These are phyloP conservation scores for Phytophthora multivora DNA, from an alignment of 352 stramenopile species.

Conservation along the genomic window DNA sequence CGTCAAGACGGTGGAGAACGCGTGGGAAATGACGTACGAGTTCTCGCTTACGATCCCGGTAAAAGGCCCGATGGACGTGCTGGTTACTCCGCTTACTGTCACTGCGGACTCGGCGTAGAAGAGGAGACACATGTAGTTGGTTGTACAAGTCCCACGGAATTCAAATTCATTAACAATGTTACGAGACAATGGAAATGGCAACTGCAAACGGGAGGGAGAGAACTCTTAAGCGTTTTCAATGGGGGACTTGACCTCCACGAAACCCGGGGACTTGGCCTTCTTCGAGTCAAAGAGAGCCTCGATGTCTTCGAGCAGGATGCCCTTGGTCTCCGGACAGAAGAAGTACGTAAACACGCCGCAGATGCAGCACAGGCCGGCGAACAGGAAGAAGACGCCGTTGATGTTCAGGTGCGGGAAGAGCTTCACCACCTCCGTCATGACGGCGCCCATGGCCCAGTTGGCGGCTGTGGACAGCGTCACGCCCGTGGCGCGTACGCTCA, in stretches of 20 bases:
- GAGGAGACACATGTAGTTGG: neutral
- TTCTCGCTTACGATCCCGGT: conserved; percentile 35
- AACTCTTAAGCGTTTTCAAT: neutral
- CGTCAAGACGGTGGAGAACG: conserved; percentile 41
- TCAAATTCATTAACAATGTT: conserved; percentile 2
- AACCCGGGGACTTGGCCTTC: neutral
- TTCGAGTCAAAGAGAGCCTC: conserved; percentile 38
- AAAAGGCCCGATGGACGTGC: conserved; percentile 1
- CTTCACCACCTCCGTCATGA: conserved; percentile 34
- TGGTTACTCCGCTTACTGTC: neutral
- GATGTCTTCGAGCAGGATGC: conserved; percentile 53
- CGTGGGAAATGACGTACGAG: conserved; percentile 44
- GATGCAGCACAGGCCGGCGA: conserved; percentile 42
- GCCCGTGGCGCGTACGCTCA: conserved; percentile 6
- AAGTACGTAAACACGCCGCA: conserved; percentile 45
- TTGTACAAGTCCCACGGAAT: neutral
- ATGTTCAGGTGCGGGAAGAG: conserved; percentile 39
- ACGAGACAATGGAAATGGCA: too few relatives aligned
- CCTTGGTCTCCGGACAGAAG: conserved; percentile 47
- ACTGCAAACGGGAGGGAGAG: too few relatives aligned
- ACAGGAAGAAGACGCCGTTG: conserved; percentile 64
- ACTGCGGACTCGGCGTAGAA: neutral
- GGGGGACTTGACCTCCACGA: conserved; percentile 32
- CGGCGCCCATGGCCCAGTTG: conserved; percentile 33
- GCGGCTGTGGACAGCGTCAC: conserved; percentile 7